Evolutionary conservation across 1,139 yeast species (phyloP).

Genomic region (Hyphopichia buzzinii): DNA sequence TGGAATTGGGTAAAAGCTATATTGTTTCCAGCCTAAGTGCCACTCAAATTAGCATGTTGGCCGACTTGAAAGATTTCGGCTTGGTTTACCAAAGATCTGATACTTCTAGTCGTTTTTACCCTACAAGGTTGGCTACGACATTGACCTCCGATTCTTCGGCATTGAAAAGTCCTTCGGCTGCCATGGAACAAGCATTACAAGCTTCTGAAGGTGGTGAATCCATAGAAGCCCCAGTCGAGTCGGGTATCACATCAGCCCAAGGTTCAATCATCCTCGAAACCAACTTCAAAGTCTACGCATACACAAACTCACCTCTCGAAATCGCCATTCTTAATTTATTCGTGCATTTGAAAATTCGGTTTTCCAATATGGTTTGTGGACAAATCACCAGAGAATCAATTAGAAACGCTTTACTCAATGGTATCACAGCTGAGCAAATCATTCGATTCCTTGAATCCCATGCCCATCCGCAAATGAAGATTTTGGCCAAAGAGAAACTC

Average conservation of each 20-base stretch:
- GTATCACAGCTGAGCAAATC: slow-evolving; percentile 94
- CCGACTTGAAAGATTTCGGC: slow-evolving; percentile 89
- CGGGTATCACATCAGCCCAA: slow-evolving; percentile 22
- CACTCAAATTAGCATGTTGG: slow-evolving; percentile 84
- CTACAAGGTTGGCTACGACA: slow-evolving; percentile 88
- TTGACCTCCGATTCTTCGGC: slow-evolving; percentile 81
- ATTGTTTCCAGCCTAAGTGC: slow-evolving; percentile 67
- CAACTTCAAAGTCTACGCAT: slow-evolving; percentile 88
- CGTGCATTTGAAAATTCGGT: slow-evolving; percentile 80
- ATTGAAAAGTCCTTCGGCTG: slow-evolving; percentile 66
- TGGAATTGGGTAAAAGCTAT: slow-evolving; percentile 88
- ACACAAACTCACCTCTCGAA: slow-evolving; percentile 92
- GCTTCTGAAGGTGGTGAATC: slow-evolving; percentile 13
- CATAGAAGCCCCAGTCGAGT: slow-evolving; percentile 7
- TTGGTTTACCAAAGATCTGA: slow-evolving; percentile 75
- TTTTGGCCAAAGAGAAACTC: slow-evolving; percentile 63
- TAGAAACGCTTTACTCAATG: slow-evolving; percentile 77
- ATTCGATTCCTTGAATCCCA: slow-evolving; percentile 85
- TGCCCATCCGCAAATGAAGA: slow-evolving; percentile 90
- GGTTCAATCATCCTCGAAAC: slow-evolving; percentile 91
- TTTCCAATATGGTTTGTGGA: slow-evolving; percentile 91
- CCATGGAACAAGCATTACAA: slow-evolving; percentile 59
- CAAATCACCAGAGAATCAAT: slow-evolving; percentile 91
- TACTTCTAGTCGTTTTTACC: slow-evolving; percentile 69
- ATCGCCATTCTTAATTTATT: slow-evolving; percentile 88